Evolutionary conservation across 306 rosid genomes (phyloP), one percentile per base, ranked within the genome.

Genomic region (Trifolium fragiferum): DNA sequence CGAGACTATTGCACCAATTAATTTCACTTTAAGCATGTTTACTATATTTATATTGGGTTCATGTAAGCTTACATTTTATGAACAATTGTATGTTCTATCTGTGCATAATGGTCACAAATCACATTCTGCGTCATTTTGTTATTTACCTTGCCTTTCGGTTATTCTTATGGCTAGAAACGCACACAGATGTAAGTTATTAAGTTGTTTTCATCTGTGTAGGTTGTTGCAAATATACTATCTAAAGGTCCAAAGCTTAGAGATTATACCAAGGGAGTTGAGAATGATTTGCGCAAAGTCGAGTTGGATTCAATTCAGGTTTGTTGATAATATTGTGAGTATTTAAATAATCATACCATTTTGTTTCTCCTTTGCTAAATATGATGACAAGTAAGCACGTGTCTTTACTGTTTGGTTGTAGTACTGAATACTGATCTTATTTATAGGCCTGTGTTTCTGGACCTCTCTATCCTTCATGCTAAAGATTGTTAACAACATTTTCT

Each of bases 261-360:
- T 58, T 87, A 94, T 55, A 82, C 99, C 8, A 94, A 94, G 80
- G 97, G 96, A 76, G 95, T 94, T 27, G 99, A 94, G 87, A 88
- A 90, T 75, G 92, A 92, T 78, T 76, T 92, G 79, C 99, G 95
- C 54, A 90, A 90, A 89, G 93, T 94, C 73, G 99, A 94, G 84
- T 81, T 94, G 87, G 99, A 92, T 74, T 92, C 99, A 0, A 94
- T 94, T 81, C 97, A 93, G 98, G 98, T 93, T 77, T 76, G 84
- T 70, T 47, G 53, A 75, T 51, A 8, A 32, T 63, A 63, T 83
- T 83, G 47, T 60, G 21, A 65, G 1, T 15, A 7, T 62, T 60
- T 66, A 60, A 44, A 65, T n/a, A 46, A 59, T 37, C 37, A 50
- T 0, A 44, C 33, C 65, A 4, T 54, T 80, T 33, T 66, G 16